Base-by-base conservation (phyloP, 306 rosid genomes). In the Lotus japonicus region DNA sequence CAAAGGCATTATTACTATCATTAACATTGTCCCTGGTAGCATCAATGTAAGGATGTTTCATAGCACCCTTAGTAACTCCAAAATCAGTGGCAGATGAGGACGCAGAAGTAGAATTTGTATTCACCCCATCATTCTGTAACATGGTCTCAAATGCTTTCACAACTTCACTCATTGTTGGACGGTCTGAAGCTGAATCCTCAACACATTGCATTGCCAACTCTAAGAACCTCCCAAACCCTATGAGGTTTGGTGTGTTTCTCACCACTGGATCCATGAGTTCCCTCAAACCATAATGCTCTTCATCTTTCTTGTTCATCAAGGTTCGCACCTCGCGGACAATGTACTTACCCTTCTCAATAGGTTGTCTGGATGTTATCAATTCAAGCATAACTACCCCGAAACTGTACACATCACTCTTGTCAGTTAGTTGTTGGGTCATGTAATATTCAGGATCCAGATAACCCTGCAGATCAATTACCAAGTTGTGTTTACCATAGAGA, bases 311-410 rank as follows among this genome's bases (percentile, higher is more conserved):
- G 38, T 83, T 73, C 83, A 90, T 81, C 33, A 61, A 23, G 58
- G 54, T 53, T 2, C 77, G 71, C 36, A 85, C 90, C 71, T 94
- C 97, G 0, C 97, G 89, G 26, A 94, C 96, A 5, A 90, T 71
- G 77, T 86, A 90, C 73, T 88, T 94, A 4, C 99, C 95, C 62
- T 90, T 94, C 73, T 90, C 96, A 12, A 94, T 88, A 2, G 99
- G 95, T 57, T 86, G 96, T 83, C 69, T 84, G 3, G 96, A 87
- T 4, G 94, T 86, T 75, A 94, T 71, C 17, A 94, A 68, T 69
- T 94, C 99, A 16, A 94, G 82, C 97, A 94, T 88, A 1, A 94
- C 97, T 0, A 94, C 97, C 9, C 99, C 99, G 28, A 85, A 94
- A 56, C 99, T 90, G 71, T 94, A 94, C 36, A 90, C 96, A 18